Evolutionary conservation across 2,329 filamentous ascomycete genomes (phyloP).

Genomic region (Fusarium proliferatum): DNA sequence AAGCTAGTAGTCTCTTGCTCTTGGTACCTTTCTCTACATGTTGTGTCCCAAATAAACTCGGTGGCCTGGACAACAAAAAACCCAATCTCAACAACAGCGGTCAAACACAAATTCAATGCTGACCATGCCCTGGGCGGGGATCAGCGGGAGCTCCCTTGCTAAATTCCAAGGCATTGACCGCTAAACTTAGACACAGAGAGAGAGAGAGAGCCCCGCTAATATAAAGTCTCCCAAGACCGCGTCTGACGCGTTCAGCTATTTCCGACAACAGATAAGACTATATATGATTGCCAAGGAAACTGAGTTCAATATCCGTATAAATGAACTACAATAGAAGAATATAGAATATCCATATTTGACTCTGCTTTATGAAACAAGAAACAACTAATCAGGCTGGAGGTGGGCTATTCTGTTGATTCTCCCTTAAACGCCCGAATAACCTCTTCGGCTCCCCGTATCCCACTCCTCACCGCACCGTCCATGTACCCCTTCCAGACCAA

Average conservation of each 20-base stretch:
- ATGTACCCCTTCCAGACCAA: constrained; percentile 45
- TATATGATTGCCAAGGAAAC: neutral
- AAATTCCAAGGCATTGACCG: constrained; percentile 32
- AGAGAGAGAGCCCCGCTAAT: constrained; percentile 3
- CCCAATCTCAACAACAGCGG: constrained; percentile 33
- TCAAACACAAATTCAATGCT: constrained; percentile 33
- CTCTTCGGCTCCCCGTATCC: constrained; percentile 31
- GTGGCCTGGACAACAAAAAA: constrained; percentile 35
- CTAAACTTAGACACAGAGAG: constrained; percentile 9
- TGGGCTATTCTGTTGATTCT: neutral
- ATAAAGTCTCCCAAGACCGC: neutral
- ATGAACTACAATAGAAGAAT: neutral
- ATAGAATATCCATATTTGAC: neutral
- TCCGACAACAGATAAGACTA: neutral
- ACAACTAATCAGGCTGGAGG: neutral
- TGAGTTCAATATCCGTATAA: no score
- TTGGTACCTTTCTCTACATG: neutral
- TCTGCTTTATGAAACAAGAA: neutral
- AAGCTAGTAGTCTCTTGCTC: neutral
- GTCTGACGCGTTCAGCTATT: constrained; percentile 17
- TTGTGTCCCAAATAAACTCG: constrained; percentile 14
- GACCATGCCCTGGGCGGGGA: constrained; percentile 21
- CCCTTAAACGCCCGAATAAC: constrained; percentile 20
- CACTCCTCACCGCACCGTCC: constrained; percentile 41
- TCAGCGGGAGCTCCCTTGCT: constrained; percentile 29